Percentiles rank a stretch among this genome's conserved stretches.
Evolutionary conservation across 345 rosid genomes (phyloP).

Genomic region (Populus simonii): DNA sequence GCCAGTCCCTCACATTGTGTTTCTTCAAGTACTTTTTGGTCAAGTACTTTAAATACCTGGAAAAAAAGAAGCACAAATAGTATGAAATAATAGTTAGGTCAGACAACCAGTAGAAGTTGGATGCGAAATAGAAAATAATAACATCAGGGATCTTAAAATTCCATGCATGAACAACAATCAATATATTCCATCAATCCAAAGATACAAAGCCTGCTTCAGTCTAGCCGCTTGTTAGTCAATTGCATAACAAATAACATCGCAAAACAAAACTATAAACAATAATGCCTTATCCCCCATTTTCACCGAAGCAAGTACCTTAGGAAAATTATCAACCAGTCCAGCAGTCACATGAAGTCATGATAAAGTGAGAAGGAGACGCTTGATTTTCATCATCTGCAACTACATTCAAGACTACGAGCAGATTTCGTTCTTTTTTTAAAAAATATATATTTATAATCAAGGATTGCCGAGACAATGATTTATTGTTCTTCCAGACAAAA

Average conservation of each 20-base stretch:
- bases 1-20: constrained; percentile 33
- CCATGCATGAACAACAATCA: not conserved
- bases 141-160: not conserved
- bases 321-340: not conserved
- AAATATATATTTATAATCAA: too few relatives aligned
- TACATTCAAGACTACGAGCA: not conserved
- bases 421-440: not conserved
- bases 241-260: too few relatives aligned
- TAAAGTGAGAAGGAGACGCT: not conserved
- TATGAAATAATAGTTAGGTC: not conserved
- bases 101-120: not conserved
- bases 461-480: not conserved
- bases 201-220: not conserved
- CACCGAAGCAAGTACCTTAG: not conserved
- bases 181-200: not conserved
- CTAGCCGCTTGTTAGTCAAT: not conserved
- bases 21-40: constrained; percentile 35
- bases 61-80: not conserved
- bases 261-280: not conserved
- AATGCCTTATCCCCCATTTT: not conserved
- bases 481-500: not conserved
- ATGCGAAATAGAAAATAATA: not conserved
- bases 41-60: constrained; percentile 29
- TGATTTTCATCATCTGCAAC: not conserved
- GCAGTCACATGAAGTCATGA: not conserved